Percentiles rank a stretch among this genome's conserved stretches.
These are phyloP conservation scores for Pseudocercospora crystallina DNA, from an alignment of 2,329 filamentous ascomycete species.

Conservation along the genomic window DNA sequence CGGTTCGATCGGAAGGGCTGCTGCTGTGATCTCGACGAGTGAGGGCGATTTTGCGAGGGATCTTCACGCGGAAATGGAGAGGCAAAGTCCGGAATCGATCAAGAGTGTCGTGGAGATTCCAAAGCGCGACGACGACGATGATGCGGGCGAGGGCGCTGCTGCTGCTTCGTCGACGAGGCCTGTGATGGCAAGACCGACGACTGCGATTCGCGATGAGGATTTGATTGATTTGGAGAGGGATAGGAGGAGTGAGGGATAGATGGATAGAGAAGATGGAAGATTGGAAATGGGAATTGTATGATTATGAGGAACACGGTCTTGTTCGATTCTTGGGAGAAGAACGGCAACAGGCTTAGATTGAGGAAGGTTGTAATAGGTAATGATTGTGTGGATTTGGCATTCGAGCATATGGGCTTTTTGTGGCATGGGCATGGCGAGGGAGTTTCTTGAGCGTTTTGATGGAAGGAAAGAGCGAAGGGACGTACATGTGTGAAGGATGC, in stretches of 20 bases:
- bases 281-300: neutral
- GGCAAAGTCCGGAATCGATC: slow-evolving; percentile 25
- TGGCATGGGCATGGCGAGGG: too few species aligned
- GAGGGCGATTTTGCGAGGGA: slow-evolving; percentile 13
- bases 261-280: neutral
- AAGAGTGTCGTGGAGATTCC: slow-evolving; percentile 22
- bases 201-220: slow-evolving; percentile 16
- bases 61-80: slow-evolving; percentile 7
- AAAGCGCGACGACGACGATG: slow-evolving; percentile 3
- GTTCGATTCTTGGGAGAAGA: neutral
- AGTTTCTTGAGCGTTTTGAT: too few species aligned
- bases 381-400: too few species aligned
- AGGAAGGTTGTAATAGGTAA: too few species aligned
- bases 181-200: slow-evolving; percentile 4
- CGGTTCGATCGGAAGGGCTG: slow-evolving; percentile 8
- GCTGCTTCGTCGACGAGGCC: slow-evolving; percentile 11
- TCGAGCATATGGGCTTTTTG: too few species aligned
- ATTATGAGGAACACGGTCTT: neutral
- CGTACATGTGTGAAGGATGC: too few species aligned
- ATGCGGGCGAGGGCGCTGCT: slow-evolving; percentile 11
- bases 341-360: too few species aligned
- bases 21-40: slow-evolving; percentile 4
- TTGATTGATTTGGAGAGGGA: slow-evolving; percentile 9
- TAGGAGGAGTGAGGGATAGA: neutral
- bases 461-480: too few species aligned